Percentiles rank a stretch among this genome's conserved stretches.
Evolutionary conservation across 257 asterid genomes (phyloP).

Genomic region (Nicotiana knightiana): DNA sequence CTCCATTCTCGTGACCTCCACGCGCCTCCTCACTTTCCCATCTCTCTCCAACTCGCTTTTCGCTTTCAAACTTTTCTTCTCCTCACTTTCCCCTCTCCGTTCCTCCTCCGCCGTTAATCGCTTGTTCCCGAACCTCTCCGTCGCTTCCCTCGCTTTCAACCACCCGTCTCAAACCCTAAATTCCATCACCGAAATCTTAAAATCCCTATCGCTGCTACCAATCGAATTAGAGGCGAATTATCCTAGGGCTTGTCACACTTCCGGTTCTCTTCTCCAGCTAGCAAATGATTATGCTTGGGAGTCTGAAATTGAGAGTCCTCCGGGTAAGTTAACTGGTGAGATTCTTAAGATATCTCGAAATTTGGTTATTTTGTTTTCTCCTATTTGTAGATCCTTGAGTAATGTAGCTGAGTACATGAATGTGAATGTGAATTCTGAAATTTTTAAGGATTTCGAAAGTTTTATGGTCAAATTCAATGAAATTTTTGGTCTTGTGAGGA

Average conservation of each 20-base stretch:
- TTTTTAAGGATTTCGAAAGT: constrained; percentile 18
- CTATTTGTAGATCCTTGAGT: constrained; percentile 31
- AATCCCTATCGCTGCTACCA: constrained; percentile 23
- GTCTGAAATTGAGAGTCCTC: constrained; percentile 27
- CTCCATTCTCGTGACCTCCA: constrained; percentile 40
- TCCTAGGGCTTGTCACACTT: constrained; percentile 34
- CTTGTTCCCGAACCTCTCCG: constrained; percentile 17
- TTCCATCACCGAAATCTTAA: constrained; percentile 37
- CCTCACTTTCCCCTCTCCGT: constrained; percentile 70
- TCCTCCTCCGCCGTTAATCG: constrained; percentile 42
- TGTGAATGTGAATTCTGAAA: constrained; percentile 7
- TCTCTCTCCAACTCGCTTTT: constrained; percentile 57
- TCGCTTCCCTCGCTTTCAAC: constrained; percentile 34
- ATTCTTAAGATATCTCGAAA: constrained; percentile 34
- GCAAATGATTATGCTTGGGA: constrained; percentile 77
- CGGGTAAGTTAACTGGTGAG: constrained; percentile 29
- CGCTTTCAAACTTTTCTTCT: constrained; percentile 68
- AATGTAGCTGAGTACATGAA: constrained; percentile 31
- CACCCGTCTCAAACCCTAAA: constrained; percentile 29
- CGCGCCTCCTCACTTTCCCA: constrained; percentile 56
- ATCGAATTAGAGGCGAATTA: constrained; percentile 5
- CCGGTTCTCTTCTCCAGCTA: constrained; percentile 55
- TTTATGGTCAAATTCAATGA: constrained; percentile 26
- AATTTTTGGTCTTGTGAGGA: constrained; percentile 42
- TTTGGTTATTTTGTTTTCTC: constrained; percentile 69